These are phyloP conservation scores for Galerina sulciceps DNA, from an alignment of 768 basidiomycete genomes.

Conservation along the genomic window DNA sequence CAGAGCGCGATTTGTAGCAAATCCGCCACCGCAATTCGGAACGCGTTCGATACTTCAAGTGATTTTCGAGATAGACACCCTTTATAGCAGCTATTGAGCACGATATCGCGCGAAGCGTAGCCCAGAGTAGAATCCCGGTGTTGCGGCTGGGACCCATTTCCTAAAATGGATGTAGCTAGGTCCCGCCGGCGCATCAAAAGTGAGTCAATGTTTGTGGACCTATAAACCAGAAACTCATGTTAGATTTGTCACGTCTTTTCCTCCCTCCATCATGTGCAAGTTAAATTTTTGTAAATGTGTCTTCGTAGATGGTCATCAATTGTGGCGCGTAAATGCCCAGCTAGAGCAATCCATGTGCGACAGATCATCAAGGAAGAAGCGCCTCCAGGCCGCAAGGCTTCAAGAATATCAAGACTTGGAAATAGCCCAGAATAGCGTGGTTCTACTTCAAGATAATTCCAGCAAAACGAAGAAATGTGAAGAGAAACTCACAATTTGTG, in stretches of 20 bases:
- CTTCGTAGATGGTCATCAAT: conserved; percentile 2
- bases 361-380: neutral
- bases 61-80: no score
- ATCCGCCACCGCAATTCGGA: no score
- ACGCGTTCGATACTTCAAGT: no score
- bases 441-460: neutral
- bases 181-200: conserved; percentile 10
- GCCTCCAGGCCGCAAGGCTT: neutral
- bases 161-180: conserved; percentile 14
- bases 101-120: no score
- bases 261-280: conserved; percentile 5
- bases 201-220: conserved; percentile 11
- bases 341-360: neutral
- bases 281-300: conserved; percentile 3
- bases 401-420: neutral
- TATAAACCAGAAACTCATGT: conserved; percentile 4
- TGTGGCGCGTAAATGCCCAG: neutral
- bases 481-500: neutral
- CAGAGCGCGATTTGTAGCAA: no score
- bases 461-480: neutral
- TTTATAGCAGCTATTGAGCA: no score
- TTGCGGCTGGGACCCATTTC: neutral
- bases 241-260: neutral
- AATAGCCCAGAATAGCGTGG: neutral
- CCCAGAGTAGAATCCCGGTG: neutral